Evolutionary conservation across 768 basidiomycete species (phyloP).

Genomic region (Boletus patriciae): DNA sequence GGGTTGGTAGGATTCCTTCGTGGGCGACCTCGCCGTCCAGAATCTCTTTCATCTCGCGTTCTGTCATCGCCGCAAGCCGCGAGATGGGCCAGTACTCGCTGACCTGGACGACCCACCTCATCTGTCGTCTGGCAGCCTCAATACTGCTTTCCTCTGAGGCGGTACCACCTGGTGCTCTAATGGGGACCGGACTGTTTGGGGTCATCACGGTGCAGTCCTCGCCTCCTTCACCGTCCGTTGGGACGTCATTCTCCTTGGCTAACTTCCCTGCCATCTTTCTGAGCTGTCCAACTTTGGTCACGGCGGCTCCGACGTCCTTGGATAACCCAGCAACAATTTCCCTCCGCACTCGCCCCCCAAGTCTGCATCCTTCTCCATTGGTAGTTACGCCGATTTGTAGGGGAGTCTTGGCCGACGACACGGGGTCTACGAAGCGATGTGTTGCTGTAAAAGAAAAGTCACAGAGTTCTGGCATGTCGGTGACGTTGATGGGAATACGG

Average conservation of each 20-base stretch:
- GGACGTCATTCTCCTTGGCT: slow-evolving; percentile 2
- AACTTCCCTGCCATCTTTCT: slow-evolving; percentile 51
- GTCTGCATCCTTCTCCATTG: slow-evolving; percentile 87
- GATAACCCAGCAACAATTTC: slow-evolving; percentile 80
- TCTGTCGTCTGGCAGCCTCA: slow-evolving; percentile 60
- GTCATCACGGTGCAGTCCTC: slow-evolving; percentile 58
- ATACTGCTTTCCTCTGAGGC: slow-evolving; percentile 36
- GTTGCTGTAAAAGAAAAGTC: slow-evolving; percentile 88
- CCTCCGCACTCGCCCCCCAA: slow-evolving; percentile 74
- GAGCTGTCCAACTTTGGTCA: slow-evolving; percentile 69
- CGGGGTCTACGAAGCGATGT: slow-evolving; percentile 70
- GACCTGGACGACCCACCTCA: slow-evolving; percentile 94
- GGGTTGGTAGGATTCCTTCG: slow-evolving; percentile 7
- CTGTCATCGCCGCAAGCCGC: slow-evolving; percentile 66
- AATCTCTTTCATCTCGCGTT: slow-evolving; percentile 65
- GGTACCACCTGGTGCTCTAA: slow-evolving; percentile 7
- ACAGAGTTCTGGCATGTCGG: slow-evolving; percentile 82
- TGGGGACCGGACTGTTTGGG: slow-evolving; percentile 69
- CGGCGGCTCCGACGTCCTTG: slow-evolving; percentile 69
- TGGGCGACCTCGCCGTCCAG: slow-evolving; percentile 41
- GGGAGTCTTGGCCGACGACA: slow-evolving; percentile 45
- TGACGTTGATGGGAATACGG: slow-evolving; percentile 78
- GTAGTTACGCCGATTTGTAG: slow-evolving; percentile 85
- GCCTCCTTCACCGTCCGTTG: slow-evolving; percentile 42
- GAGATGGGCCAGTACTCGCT: slow-evolving; percentile 95